Percentiles rank a stretch among this genome's conserved stretches.
phyloP scores from a whole-genome alignment of 345 rosid species.

The Kernera saxatilis region DNA sequence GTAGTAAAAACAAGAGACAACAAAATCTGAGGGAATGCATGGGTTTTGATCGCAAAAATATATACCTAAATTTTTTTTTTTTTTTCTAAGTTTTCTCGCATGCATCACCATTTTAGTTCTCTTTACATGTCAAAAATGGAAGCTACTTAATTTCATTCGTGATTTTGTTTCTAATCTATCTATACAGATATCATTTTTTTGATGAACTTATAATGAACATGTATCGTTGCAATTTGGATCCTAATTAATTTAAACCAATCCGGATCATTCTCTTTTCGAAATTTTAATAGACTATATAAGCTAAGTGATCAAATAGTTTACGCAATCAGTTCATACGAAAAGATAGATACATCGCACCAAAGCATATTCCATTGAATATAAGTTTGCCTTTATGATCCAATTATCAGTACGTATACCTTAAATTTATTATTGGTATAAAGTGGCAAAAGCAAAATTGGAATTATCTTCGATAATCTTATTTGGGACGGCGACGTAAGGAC shows the following conservation, averaged over 20 bases:
- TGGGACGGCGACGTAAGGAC: constrained; percentile 45
- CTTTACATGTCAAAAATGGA: not conserved
- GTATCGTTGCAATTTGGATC: not conserved
- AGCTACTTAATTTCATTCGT: not conserved
- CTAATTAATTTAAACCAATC: not conserved
- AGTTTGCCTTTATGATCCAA: constrained; percentile 14
- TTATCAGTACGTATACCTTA: constrained; percentile 13
- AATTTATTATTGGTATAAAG: constrained; percentile 1
- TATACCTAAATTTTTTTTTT: too few species aligned
- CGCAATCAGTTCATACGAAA: constrained; percentile 11
- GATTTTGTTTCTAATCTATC: not conserved
- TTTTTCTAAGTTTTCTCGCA: too few species aligned
- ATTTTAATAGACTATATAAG: not conserved
- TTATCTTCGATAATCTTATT: constrained; percentile 9
- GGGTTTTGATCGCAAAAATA: too few species aligned
- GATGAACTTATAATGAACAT: not conserved
- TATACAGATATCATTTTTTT: not conserved
- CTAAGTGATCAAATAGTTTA: constrained; percentile 14
- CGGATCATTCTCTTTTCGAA: not conserved
- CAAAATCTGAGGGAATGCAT: too few species aligned
- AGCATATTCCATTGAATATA: constrained; percentile 11
- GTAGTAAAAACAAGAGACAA: too few species aligned
- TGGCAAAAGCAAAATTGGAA: constrained; percentile 19
- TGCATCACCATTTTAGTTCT: too few species aligned
- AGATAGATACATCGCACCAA: constrained; percentile 22